Conservation (phyloP, 495 filamentous ascomycete genomes). For the Hypoxylon subgilvum region DNA sequence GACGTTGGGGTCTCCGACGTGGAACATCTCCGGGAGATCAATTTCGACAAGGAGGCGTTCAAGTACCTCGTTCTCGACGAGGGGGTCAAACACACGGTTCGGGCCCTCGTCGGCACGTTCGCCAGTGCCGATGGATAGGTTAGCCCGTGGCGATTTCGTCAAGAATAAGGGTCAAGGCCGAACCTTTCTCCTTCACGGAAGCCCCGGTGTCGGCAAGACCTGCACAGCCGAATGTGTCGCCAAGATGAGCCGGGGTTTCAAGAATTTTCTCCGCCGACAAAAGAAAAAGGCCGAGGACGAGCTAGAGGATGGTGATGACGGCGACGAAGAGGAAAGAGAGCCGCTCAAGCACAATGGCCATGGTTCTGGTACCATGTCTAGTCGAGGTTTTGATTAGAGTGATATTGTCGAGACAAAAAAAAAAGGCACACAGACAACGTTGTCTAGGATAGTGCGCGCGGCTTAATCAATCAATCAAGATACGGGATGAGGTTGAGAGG, state of each 20-base stretch:
- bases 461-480: too few species aligned
- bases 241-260: slow-evolving; percentile 51
- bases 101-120: slow-evolving; percentile 35
- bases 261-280: slow-evolving; percentile 36
- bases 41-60: slow-evolving; percentile 39
- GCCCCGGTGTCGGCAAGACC: slow-evolving; percentile 39
- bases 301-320: slow-evolving; percentile 21
- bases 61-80: slow-evolving; percentile 38
- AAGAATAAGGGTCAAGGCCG: slow-evolving; percentile 41
- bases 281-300: slow-evolving; percentile 11
- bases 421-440: too few species aligned
- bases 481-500: too few species aligned
- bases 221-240: slow-evolving; percentile 47
- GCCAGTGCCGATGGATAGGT: slow-evolving; percentile 30
- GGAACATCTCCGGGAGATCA: slow-evolving; percentile 24
- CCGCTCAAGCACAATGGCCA: not conserved
- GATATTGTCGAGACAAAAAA: too few species aligned
- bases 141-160: slow-evolving; percentile 38
- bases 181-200: slow-evolving; percentile 38
- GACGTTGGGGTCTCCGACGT: slow-evolving; percentile 46
- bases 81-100: slow-evolving; percentile 37
- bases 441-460: too few species aligned
- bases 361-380: too few species aligned
- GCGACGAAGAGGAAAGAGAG: too few species aligned
- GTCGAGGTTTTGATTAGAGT: too few species aligned